phyloP scores from a whole-genome alignment of 805 yeast species.

The Kazachstania psychrophila region DNA sequence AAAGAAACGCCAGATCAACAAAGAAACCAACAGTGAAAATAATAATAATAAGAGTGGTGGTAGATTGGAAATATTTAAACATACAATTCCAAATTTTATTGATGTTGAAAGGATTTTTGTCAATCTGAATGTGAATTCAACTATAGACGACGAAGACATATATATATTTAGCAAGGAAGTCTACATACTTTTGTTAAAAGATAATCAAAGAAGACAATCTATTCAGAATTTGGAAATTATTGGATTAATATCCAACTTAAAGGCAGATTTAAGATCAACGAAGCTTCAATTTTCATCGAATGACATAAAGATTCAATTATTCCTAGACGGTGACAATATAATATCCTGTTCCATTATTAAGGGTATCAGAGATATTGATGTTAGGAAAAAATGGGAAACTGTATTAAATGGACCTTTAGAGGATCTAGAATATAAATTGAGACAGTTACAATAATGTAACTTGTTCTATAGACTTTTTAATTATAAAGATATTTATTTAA shows the following conservation, averaged over 20 bases:
- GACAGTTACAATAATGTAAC: constrained; percentile 5
- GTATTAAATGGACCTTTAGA: constrained; percentile 19
- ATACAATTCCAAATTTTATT: constrained; percentile 31
- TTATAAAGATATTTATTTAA: constrained; percentile 6
- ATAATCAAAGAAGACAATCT: constrained; percentile 9
- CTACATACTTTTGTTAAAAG: constrained; percentile 13
- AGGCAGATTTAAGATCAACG: constrained; percentile 16
- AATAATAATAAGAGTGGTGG: constrained; percentile 6
- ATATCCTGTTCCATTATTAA: constrained; percentile 11
- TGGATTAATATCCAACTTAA: constrained; percentile 11
- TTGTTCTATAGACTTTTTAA: not conserved
- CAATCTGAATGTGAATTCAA: constrained; percentile 8
- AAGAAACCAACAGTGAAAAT: not conserved
- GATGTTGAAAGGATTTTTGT: constrained; percentile 15
- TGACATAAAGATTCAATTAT: constrained; percentile 10
- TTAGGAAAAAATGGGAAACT: constrained; percentile 10
- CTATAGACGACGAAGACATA: constrained; percentile 13
- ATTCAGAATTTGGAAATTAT: constrained; percentile 11
- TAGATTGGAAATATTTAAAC: constrained; percentile 30
- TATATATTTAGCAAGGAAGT: constrained; percentile 23
- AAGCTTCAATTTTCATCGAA: constrained; percentile 9
- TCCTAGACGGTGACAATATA: constrained; percentile 13
- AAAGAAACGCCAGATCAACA: constrained; percentile 20
- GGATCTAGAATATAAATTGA: constrained; percentile 13
- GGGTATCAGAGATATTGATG: constrained; percentile 4